Base-by-base conservation (phyloP, 2,329 filamentous ascomycete genomes). In the Diplodia corticola region DNA sequence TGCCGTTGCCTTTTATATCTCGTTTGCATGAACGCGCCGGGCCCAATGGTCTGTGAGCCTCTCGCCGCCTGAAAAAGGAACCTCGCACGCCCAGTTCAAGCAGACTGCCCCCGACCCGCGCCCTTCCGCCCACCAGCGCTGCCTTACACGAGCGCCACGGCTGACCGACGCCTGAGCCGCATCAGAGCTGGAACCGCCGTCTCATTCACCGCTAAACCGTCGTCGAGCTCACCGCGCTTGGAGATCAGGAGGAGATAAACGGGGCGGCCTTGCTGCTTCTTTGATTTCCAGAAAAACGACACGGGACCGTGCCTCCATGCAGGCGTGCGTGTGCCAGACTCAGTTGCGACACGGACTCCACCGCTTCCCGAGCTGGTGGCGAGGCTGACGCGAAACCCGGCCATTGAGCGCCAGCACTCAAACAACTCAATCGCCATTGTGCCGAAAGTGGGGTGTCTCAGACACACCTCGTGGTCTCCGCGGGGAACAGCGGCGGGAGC, bases 161-260 rank as follows among this genome's bases (percentile, higher is more conserved):
- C 37, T 6, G 37, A 6, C 22, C 4, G 24, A 22, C 13, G 55
- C n/a, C 40, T 49, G 28, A 13, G 20, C 12, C 37, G 53, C 55
- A 60, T 50, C 9, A 49, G n/a, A 10, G 10, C 28, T 61, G 40
- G 13, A 35, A n/a, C 13, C 28, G 20, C 57, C 30, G n/a, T 26
- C 55, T 37, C 24, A 60, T 60, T 60, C 57, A 61, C 57, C 57
- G 57, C 57, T 24, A 49, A 49, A 7, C 37, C 15, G 12, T 60
- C 57, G 57, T 20, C 57, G 13, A 49, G 40, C 28, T 61, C 57
- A 61, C 57, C 57, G 57, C 57, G 57, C 37, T n/a, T 35, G 57
- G 57, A 49, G 57, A 61, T 61, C 57, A 61, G 57, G 57, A 61
- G 57, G 26, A 22, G 24, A 49, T 49, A 61, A 61, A 33, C 57